A percentile compares a stretch with the other conserved stretches of the same genome.
Evolutionary conservation across 306 rosid species (phyloP).

Genomic region (Glycine tomentella): DNA sequence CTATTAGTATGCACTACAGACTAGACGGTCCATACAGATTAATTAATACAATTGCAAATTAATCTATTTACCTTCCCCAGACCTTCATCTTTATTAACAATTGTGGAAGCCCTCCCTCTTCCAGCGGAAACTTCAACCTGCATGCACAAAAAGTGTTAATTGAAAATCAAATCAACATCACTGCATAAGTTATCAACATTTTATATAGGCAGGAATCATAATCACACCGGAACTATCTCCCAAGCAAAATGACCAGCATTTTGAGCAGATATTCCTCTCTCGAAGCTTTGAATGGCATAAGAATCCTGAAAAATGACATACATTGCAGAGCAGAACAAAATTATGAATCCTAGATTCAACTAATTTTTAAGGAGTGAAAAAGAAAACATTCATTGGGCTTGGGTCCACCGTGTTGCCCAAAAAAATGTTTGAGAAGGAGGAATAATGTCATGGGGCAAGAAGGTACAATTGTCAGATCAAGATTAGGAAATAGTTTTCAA

Average conservation of each 20-base stretch:
- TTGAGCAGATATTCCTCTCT: conserved; percentile 83
- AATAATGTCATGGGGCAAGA: conserved; percentile 30
- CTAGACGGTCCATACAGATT: conserved; percentile 3
- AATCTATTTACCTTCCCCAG: conserved; percentile 70
- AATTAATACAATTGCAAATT: conserved; percentile 33
- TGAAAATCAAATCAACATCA: conserved; percentile 37
- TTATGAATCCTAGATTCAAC: conserved; percentile 30
- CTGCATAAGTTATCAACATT: conserved; percentile 6
- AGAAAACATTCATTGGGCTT: not conserved
- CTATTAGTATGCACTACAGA: conserved; percentile 22
- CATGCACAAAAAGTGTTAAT: conserved; percentile 43
- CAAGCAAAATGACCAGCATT: conserved; percentile 74
- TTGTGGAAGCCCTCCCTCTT: conserved; percentile 71
- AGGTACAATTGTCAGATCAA: conserved; percentile 7
- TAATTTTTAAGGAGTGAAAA: conserved; percentile 33
- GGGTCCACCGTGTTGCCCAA: not conserved
- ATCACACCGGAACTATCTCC: conserved; percentile 89
- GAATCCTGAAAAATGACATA: conserved; percentile 66
- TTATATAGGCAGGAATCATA: conserved; percentile 40
- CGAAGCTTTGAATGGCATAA: conserved; percentile 84
- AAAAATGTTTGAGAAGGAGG: conserved; percentile 24
- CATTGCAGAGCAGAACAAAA: conserved; percentile 18
- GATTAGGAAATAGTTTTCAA: conserved; percentile 31
- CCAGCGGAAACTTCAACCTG: conserved; percentile 79
- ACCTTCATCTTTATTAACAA: conserved; percentile 86